These are phyloP conservation scores for Musa itinerans DNA, from an alignment of 176 grass and related monocot species.

Conservation along the genomic window DNA sequence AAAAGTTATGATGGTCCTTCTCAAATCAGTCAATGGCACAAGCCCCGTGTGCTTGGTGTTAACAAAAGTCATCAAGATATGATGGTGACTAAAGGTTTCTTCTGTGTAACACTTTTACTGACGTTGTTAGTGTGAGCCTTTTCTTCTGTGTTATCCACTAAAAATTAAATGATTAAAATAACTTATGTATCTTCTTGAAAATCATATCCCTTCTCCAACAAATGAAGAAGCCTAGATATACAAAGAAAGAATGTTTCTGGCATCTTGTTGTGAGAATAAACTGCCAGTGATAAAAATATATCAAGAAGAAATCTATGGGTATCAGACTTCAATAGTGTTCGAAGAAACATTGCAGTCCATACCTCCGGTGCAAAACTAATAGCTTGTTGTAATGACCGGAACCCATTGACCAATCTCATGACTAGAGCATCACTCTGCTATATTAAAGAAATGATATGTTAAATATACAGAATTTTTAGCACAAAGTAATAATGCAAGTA, in stretches of 20 bases:
- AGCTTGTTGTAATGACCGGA: constrained; percentile 52
- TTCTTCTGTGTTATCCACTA: neutral
- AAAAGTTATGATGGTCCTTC: too few species aligned
- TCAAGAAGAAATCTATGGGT: constrained; percentile 66
- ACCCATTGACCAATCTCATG: constrained; percentile 49
- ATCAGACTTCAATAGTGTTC: constrained; percentile 45
- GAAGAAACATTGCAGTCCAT: constrained; percentile 73
- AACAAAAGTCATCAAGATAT: too few species aligned
- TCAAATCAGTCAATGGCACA: too few species aligned
- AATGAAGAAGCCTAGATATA: constrained; percentile 71
- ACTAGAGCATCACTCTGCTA: constrained; percentile 65
- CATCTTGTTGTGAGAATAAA: constrained; percentile 51
- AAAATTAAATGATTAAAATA: neutral
- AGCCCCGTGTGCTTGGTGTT: too few species aligned
- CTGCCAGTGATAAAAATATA: constrained; percentile 38
- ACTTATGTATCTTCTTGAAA: constrained; percentile 21
- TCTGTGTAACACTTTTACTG: neutral
- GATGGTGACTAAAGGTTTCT: too few species aligned
- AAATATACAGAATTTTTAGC: neutral
- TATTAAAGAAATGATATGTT: neutral
- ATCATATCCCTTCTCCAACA: constrained; percentile 43
- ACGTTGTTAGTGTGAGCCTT: neutral
- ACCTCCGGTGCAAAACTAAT: constrained; percentile 57
- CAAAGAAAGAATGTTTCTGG: constrained; percentile 75
- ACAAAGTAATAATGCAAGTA: neutral